phyloP scores from a whole-genome alignment of 1,139 yeast genomes.

The Meyerozyma athensensis region DNA sequence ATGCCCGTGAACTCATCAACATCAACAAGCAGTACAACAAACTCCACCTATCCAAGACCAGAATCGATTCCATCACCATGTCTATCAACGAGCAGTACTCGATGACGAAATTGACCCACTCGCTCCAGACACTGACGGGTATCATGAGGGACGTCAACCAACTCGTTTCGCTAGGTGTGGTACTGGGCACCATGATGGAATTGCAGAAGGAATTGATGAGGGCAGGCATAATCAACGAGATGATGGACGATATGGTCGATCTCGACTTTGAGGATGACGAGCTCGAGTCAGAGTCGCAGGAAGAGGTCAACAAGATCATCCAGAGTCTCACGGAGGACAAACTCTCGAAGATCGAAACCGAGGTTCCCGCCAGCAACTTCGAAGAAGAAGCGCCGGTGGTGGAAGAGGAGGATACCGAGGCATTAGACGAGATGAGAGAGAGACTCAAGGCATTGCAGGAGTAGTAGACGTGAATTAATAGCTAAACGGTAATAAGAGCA shows the following conservation, averaged over 20 bases:
- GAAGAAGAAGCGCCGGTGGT: constrained; percentile 23
- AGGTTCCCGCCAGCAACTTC: constrained; percentile 35
- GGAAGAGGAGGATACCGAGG: constrained; percentile 60
- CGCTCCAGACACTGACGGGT: constrained; percentile 72
- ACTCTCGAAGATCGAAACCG: constrained; percentile 37
- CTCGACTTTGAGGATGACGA: constrained; percentile 59
- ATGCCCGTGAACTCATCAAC: constrained; percentile 78
- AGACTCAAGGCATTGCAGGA: constrained; percentile 82
- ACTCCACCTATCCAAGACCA: constrained; percentile 76
- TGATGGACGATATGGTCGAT: constrained; percentile 90
- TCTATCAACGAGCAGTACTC: constrained; percentile 92
- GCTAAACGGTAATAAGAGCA: constrained; percentile 2
- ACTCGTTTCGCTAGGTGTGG: constrained; percentile 72
- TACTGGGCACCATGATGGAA: constrained; percentile 81
- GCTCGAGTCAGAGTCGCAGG: constrained; percentile 65
- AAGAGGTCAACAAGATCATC: constrained; percentile 53
- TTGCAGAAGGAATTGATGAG: constrained; percentile 83
- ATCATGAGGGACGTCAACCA: constrained; percentile 88
- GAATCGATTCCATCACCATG: constrained; percentile 79
- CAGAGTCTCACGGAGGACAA: constrained; percentile 42
- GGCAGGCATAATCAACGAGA: constrained; percentile 90
- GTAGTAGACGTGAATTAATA: constrained; percentile 17
- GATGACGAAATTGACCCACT: constrained; percentile 75
- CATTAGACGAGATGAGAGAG: constrained; percentile 84
- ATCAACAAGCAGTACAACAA: constrained; percentile 72